phyloP scores from a whole-genome alignment of 805 yeast genomes.

The Candida orba region DNA sequence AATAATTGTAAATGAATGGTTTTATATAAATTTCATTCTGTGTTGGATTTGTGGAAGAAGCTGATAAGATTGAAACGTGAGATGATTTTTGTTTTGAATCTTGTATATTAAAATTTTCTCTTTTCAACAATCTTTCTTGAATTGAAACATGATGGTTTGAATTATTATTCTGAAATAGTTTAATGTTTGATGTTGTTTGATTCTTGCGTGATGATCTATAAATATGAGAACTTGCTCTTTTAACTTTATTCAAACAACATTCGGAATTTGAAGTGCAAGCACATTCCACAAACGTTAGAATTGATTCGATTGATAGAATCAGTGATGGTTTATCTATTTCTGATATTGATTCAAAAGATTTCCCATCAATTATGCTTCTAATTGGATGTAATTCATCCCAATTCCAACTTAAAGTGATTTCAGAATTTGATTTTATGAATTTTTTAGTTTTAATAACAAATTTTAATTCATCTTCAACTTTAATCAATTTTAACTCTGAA shows the following conservation, averaged over 20 bases:
- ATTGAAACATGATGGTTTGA: constrained; percentile 24
- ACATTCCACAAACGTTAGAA: constrained; percentile 59
- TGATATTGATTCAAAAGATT: constrained; percentile 45
- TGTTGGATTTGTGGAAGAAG: constrained; percentile 1
- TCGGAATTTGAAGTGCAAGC: constrained; percentile 42
- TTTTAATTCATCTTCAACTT: constrained; percentile 33
- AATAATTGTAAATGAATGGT: constrained; percentile 17
- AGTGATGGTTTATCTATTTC: constrained; percentile 48
- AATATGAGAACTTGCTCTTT: constrained; percentile 53
- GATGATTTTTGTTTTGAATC: constrained; percentile 8
- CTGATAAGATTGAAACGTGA: constrained; percentile 3
- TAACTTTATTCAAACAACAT: constrained; percentile 53
- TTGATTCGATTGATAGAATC: constrained; percentile 54
- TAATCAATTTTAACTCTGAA: constrained; percentile 50
- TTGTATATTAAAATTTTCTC: constrained; percentile 18
- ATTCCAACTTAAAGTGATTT: constrained; percentile 77
- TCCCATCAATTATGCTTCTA: constrained; percentile 35
- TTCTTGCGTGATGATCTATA: constrained; percentile 42
- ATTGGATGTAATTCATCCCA: constrained; percentile 85
- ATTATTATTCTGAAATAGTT: constrained; percentile 26
- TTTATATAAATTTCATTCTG: constrained; percentile 14
- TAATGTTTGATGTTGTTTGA: constrained; percentile 18
- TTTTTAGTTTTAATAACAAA: constrained; percentile 52
- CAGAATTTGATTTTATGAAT: constrained; percentile 57
- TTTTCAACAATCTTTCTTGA: constrained; percentile 23